Base-by-base conservation (phyloP, 2,329 filamentous ascomycete genomes). In the Fusarium pininemorale region DNA sequence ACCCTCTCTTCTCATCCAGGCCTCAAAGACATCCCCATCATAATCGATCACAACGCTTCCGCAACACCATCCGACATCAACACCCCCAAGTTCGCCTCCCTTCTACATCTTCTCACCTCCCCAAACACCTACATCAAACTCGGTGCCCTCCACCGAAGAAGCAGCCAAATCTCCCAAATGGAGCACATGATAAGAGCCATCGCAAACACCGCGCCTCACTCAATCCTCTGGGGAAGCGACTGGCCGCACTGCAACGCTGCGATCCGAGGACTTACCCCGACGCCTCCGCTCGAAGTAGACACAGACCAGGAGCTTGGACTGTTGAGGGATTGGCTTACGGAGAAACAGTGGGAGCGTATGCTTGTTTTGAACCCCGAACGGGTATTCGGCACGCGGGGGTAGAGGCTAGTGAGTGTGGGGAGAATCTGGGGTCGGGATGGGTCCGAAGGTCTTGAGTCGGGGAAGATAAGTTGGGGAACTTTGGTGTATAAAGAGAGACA, bases 201-300 rank as follows among this genome's bases (percentile, higher is more conserved):
- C 5, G 28, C 24, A 2, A 53, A 53, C 4, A 4, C 24, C 1
- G 60, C 42, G 5, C 37, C 62, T 4, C 3, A 8, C 16, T 30
- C 47, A 0, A 37, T 60, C 0, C 22, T 68, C 2, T 66, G 65
- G 65, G 62, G 62, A 30, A 60, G 62, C 14, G 65, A 68, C 28
- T 68, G 65, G 51, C 65, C 65, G 44, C 63, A 68, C 16, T 53
- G 44, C 20, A 53, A 68, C 16, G 20, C 53, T 20, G 18, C 62
- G 35, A 28, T 37, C 5, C 51, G 32, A 42, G 53, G 62, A 30
- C 44, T 60, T 9, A 47, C 39, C 3, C 65, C 65, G 18, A 30
- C 53, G 28, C 53, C 65, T 9, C 45, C 62, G 7, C 51, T 68
- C 2, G 26, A 53, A 7, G 65, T 68, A 8, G 26, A 68, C 24